Evolutionary conservation across 768 basidiomycete genomes (phyloP).

Genomic region (Cubamyces lactineus): DNA sequence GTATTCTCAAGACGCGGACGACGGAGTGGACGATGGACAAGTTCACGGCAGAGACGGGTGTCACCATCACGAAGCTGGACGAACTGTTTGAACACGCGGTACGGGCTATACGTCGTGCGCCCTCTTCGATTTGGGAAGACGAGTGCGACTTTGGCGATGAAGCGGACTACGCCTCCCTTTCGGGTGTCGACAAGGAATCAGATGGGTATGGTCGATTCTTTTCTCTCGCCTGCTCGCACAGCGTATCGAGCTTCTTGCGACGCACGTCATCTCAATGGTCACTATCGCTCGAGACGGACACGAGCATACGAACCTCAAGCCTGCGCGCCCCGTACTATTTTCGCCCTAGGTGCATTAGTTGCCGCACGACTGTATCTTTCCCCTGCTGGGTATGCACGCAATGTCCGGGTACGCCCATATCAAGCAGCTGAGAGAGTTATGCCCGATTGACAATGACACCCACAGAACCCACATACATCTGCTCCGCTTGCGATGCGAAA

Average conservation of each 20-base stretch:
- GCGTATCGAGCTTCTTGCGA: too few species aligned
- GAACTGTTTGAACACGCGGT: not conserved
- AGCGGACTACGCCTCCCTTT: not conserved
- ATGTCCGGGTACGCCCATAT: not conserved
- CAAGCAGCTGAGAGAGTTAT: not conserved
- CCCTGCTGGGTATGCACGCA: not conserved
- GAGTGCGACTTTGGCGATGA: not conserved
- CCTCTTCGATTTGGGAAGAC: not conserved
- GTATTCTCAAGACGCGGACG: not conserved
- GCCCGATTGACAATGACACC: not conserved
- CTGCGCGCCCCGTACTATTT: not conserved
- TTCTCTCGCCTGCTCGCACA: too few species aligned
- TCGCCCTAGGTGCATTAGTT: not conserved
- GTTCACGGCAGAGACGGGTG: not conserved
- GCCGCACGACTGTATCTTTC: not conserved
- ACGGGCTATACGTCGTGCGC: not conserved
- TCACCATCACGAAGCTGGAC: not conserved
- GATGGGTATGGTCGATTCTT: too few species aligned
- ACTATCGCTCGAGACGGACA: not conserved
- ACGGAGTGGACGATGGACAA: not conserved
- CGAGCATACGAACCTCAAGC: not conserved
- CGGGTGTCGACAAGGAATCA: not conserved
- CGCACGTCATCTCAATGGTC: not conserved
- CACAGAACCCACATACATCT: not conserved
- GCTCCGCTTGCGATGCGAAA: not conserved